Conservation (phyloP, 2,329 filamentous ascomycete genomes). For the Chlorencoelia australis region DNA sequence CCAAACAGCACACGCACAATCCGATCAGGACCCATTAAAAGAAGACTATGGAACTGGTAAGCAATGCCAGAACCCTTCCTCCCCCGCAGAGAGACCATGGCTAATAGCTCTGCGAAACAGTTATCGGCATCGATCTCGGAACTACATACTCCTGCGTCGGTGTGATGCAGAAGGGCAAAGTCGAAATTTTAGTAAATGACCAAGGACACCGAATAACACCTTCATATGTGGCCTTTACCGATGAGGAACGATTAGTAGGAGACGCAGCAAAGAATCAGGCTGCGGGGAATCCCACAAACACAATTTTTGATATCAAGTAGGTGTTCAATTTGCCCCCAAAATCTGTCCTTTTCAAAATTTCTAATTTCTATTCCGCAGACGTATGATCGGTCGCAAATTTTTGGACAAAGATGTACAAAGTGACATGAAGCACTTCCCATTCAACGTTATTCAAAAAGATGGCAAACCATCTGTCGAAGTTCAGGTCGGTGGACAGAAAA, state of each 20-base stretch:
- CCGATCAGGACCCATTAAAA: slow-evolving; percentile 53
- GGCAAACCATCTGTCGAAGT: slow-evolving; percentile 82
- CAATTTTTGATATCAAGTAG: slow-evolving; percentile 46
- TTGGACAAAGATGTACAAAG: slow-evolving; percentile 77
- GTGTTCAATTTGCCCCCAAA: slow-evolving; percentile 29
- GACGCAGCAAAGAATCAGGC: slow-evolving; percentile 97
- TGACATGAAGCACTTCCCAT: slow-evolving; percentile 98
- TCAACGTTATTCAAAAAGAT: slow-evolving; percentile 82
- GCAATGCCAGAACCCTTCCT: slow-evolving; percentile 7
- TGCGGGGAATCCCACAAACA: slow-evolving; percentile 9
- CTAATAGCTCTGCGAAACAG: slow-evolving; percentile 31
- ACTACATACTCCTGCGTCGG: slow-evolving; percentile 85
- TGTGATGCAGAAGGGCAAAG: slow-evolving; percentile 93
- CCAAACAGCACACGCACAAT: slow-evolving; percentile 59
- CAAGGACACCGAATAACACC: slow-evolving; percentile 95
- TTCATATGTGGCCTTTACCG: slow-evolving; percentile 92
- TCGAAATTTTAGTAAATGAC: slow-evolving; percentile 93
- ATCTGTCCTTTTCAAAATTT: slow-evolving; percentile 20
- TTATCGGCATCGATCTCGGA: slow-evolving; percentile 93
- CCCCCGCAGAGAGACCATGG: not conserved
- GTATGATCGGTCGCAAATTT: slow-evolving; percentile 77
- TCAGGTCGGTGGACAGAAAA: slow-evolving; percentile 52
- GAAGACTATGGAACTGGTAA: slow-evolving; percentile 68
- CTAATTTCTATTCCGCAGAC: slow-evolving; percentile 39
- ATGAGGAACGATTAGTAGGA: slow-evolving; percentile 93